A percentile compares a stretch with the other conserved stretches of the same genome.
These are phyloP conservation scores for Decorospora gaudefroyi DNA, from an alignment of 2,329 filamentous ascomycete species.

Conservation along the genomic window DNA sequence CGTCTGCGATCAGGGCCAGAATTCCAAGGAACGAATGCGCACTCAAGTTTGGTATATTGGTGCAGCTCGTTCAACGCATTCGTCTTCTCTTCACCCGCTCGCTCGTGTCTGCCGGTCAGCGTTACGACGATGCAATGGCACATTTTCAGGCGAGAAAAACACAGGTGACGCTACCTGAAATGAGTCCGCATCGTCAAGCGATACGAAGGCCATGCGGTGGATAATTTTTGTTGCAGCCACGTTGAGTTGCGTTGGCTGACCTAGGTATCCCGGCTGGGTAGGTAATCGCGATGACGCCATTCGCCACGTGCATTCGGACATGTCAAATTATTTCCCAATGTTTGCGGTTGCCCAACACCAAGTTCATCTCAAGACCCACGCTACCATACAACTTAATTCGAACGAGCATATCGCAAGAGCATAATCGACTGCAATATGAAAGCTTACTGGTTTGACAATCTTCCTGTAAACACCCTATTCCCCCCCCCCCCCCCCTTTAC, in stretches of 20 bases:
- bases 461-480: conserved; percentile 53
- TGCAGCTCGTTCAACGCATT: no score
- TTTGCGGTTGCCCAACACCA: conserved; percentile 3
- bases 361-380: conserved; percentile 2
- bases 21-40: no score
- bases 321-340: conserved; percentile 11
- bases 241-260: conserved; percentile 1
- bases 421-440: conserved; percentile 57
- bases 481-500: neutral
- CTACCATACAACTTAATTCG: neutral
- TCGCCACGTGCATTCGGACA: conserved; percentile 32
- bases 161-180: no score
- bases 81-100: no score
- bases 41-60: no score
- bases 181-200: no score
- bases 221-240: neutral
- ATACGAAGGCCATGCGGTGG: neutral
- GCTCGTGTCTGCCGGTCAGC: no score
- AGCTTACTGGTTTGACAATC: conserved; percentile 73
- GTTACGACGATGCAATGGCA: no score
- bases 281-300: conserved; percentile 38
- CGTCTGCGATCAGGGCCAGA: no score
- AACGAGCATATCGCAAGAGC: neutral
- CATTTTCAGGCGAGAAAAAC: no score
- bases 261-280: conserved; percentile 23